A percentile compares a stretch with the other conserved stretches of the same genome.
phyloP scores from a whole-genome alignment of 306 rosid genomes.

The Vigna mungo region DNA sequence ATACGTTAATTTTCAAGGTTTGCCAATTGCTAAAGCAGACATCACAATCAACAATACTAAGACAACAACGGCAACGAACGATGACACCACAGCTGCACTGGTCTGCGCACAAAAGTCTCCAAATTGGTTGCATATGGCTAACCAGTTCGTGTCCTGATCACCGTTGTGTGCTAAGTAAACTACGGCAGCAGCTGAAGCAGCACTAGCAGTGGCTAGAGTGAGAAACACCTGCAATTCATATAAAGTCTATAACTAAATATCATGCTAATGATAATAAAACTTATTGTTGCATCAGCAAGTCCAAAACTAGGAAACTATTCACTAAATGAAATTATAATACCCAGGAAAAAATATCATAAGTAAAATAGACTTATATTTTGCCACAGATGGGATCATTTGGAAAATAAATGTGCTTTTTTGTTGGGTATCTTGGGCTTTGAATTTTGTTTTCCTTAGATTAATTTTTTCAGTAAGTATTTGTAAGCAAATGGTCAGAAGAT shows the following conservation, averaged over 20 bases:
- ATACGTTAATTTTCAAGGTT: conserved; percentile 21
- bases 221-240: conserved; percentile 56
- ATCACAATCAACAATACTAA: conserved; percentile 60
- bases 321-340: background rate
- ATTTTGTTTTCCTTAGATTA: too few relatives aligned
- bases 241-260: too few relatives aligned
- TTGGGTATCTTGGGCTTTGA: too few relatives aligned
- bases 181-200: conserved; percentile 75
- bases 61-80: conserved; percentile 58
- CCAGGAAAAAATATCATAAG: background rate
- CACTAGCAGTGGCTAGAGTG: conserved; percentile 73
- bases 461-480: too few relatives aligned
- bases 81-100: conserved; percentile 79
- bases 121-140: conserved; percentile 85
- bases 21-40: conserved; percentile 69
- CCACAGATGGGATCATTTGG: too few relatives aligned
- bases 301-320: background rate
- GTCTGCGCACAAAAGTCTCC: conserved; percentile 69
- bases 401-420: too few relatives aligned
- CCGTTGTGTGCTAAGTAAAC: conserved; percentile 92
- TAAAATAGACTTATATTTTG: too few relatives aligned
- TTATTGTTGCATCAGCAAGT: background rate
- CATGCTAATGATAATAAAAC: too few relatives aligned
- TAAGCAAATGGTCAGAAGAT: too few relatives aligned
- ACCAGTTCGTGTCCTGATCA: conserved; percentile 76